Evolutionary conservation across 108 stramenopile genomes (phyloP), one percentile per base, ranked within the genome.

Genomic region (Asterionellopsis glacialis): DNA sequence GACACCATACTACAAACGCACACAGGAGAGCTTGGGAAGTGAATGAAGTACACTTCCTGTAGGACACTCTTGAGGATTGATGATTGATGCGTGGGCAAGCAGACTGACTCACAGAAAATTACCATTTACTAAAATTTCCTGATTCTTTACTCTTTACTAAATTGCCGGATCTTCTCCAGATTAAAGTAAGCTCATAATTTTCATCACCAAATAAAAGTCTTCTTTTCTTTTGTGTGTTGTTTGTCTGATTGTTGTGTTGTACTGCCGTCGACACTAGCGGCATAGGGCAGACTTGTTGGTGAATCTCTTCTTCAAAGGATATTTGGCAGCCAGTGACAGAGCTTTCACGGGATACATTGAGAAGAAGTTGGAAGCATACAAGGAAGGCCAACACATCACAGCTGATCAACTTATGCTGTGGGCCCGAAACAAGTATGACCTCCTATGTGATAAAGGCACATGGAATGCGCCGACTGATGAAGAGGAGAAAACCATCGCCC

Each of bases 301-400:
- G 22, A 72, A 73, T 45, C 76, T 77, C 48, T 71, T 76, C 67
- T n/a, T n/a, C n/a, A 62, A 62, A 41, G 70, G 63, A 1, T 77
- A 77, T 55, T 16, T 39, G 19, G 51, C 59, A 6, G 61, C 39
- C 4, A 48, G 14, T 11, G 72, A 77, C 49, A n/a, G 13, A 11
- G 45, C 11, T 42, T 79, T 79, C 64, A 4, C 2, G 9, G 28
- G 1, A 9, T 74, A 67, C 56, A 61, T 74, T 21, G 9, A 53
- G 7, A 42, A 28, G 12, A 73, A 69, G 38, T 16, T 67, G 38
- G 72, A 69, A 9, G 64, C 25, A 0, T 63, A 67, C 41, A 41
- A 70, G 13, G 72, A 74, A 18, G 72, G 77, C 1, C 22, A 28
- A 6, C 19, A 55, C 5, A 28, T 72, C 40, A 48, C 57, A 11